Percentiles rank a stretch among this genome's conserved stretches.
Conservation (phyloP, 78 protist genomes). For the Blattamonas nauphoetae region DNA sequence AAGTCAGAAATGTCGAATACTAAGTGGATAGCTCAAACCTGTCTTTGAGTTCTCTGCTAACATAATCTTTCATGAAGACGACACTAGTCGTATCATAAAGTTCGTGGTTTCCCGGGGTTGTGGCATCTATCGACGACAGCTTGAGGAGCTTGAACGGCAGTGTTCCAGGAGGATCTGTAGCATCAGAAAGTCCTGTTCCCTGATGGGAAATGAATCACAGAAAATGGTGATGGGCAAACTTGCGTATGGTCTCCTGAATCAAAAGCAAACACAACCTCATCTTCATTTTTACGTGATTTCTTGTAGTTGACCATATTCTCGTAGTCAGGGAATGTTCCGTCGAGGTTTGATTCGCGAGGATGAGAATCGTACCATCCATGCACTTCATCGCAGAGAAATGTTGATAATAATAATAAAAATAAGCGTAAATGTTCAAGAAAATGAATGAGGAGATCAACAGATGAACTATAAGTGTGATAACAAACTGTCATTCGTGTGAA, state of each 20-base stretch:
- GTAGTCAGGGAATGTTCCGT: not conserved
- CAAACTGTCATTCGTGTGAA: not conserved
- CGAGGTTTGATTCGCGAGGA: not conserved
- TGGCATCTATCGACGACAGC: not conserved
- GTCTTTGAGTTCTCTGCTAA: no score
- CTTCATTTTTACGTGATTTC: not conserved
- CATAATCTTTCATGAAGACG: no score
- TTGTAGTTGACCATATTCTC: not conserved
- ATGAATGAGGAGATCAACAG: no score
- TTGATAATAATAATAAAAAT: not conserved
- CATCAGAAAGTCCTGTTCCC: not conserved
- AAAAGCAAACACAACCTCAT: not conserved
- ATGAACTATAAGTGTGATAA: no score
- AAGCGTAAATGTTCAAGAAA: not conserved
- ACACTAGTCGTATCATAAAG: no score
- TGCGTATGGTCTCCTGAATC: not conserved
- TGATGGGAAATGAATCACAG: not conserved
- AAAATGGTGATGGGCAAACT: not conserved
- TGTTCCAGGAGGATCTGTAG: not conserved
- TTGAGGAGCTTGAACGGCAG: not conserved
- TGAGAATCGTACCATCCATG: not conserved
- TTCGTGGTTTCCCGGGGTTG: not conserved
- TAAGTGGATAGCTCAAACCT: no score
- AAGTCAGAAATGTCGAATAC: no score
- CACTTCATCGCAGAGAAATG: not conserved